phyloP scores from a whole-genome alignment of 192 early-diverging fungal genomes.

The Coemansia sp. region DNA sequence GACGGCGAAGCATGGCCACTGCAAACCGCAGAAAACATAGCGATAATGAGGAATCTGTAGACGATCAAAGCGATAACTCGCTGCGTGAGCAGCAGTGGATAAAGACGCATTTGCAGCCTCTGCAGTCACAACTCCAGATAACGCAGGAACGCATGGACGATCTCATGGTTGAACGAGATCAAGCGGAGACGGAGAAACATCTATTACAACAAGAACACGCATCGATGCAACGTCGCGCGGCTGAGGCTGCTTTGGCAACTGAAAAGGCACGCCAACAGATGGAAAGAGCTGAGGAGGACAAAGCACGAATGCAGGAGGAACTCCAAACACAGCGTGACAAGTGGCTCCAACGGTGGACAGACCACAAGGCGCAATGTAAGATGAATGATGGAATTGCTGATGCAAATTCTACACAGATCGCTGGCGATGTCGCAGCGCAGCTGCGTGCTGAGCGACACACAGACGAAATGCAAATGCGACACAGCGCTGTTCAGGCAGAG shows the following conservation, averaged over 20 bases:
- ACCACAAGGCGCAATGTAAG: slow-evolving; percentile 27
- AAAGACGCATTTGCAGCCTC: slow-evolving; percentile 29
- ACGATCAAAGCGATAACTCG: slow-evolving; percentile 3
- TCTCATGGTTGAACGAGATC: slow-evolving; percentile 43
- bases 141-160: slow-evolving; percentile 43
- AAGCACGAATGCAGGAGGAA: slow-evolving; percentile 24
- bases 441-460: slow-evolving; percentile 36
- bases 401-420: slow-evolving; percentile 5
- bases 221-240: slow-evolving; percentile 25
- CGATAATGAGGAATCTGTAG: neutral
- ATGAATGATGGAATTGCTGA: neutral
- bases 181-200: slow-evolving; percentile 27
- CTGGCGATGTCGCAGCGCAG: slow-evolving; percentile 37
- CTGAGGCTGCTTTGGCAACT: slow-evolving; percentile 15
- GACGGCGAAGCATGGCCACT: slow-evolving; percentile 36
- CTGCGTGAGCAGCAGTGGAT: slow-evolving; percentile 28
- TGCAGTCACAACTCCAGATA: slow-evolving; percentile 37
- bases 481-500: slow-evolving; percentile 26
- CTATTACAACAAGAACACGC: slow-evolving; percentile 30
- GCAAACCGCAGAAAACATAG: neutral
- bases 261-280: slow-evolving; percentile 21
- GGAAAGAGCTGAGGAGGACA: slow-evolving; percentile 34
- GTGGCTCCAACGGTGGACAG: slow-evolving; percentile 37
- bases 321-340: slow-evolving; percentile 32
- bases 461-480: slow-evolving; percentile 21